These are phyloP conservation scores for Stachybotrys echinatus DNA, from an alignment of 2,329 filamentous ascomycete species.

Conservation along the genomic window DNA sequence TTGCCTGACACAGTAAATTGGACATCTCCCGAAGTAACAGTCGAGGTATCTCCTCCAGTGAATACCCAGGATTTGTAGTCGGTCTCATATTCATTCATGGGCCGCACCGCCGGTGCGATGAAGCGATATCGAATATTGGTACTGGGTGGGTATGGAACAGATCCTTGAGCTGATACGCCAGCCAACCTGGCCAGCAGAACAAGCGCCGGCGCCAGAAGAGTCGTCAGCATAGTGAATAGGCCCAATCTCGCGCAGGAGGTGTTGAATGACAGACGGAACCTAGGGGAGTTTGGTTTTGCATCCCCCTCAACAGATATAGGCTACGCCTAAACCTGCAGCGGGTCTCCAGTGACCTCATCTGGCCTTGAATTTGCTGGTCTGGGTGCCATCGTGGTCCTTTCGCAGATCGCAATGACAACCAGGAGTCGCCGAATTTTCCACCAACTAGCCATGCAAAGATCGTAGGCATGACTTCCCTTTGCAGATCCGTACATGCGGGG, in stretches of 20 bases:
- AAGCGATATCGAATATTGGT: background rate
- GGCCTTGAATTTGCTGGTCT: too few relatives aligned
- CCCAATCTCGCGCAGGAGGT: background rate
- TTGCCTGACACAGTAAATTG: background rate
- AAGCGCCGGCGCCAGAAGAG: background rate
- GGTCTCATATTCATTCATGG: constrained; percentile 1
- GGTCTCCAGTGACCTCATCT: too few relatives aligned
- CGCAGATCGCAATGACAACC: background rate
- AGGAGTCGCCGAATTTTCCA: background rate
- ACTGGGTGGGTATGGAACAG: background rate
- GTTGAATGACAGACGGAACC: too few relatives aligned
- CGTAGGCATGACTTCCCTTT: background rate
- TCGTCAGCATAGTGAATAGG: background rate
- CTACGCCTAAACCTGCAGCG: too few relatives aligned
- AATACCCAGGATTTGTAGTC: background rate
- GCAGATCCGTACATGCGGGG: background rate
- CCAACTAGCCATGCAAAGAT: background rate
- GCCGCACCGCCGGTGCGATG: background rate
- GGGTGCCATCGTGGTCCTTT: too few relatives aligned
- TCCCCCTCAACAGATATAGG: too few relatives aligned
- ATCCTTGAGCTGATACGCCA: background rate
- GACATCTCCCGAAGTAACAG: background rate
- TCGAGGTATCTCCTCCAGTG: background rate
- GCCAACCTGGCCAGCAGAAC: background rate
- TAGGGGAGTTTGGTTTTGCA: too few relatives aligned